Base-by-base conservation (phyloP, 2,329 filamentous ascomycete species). In the Orbilia brochopaga region DNA sequence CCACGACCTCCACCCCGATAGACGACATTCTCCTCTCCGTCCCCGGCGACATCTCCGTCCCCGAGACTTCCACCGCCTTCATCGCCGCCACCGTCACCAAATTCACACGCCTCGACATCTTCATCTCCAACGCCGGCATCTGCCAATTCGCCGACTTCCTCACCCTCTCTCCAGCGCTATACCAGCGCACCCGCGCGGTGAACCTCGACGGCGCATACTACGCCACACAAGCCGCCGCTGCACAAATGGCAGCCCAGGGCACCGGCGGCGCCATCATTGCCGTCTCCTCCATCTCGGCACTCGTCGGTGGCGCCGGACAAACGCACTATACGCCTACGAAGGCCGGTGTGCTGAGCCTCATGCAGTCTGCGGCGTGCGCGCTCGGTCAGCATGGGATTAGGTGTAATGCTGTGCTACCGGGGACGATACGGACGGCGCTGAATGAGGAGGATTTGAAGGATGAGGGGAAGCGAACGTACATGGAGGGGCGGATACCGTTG, bases 161-260 rank as follows among this genome's bases (percentile, higher is more conserved):
- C 65, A 86, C 85, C 19, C 84, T 96, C 48, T 83, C 86, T 8
- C 84, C 87, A 0, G 85, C 88, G 64, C 86, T 95, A 61, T 89
- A 92, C 77, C 81, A 85, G 73, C 82, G 83, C 61, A 95, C 91
- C 1, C 82, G 95, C 44, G 82, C 85, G 40, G 93, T 90, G 55
- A 96, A 96, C 80, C 86, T 96, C 75, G 87, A 88, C 75, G 92
- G 92, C 50, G 90, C 91, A n/a, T 96, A 95, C 81, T 92, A 92
- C 81, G 85, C 90, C 37, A 88, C 90, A 21, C 92, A 96, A 82
- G 90, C 91, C 0, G 92, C 91, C 1, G 91, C 90, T 1, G 85
- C 88, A 1, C 90, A 94, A 78, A 94, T 96, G 89, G 73, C 73
- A 30, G 87, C 88, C 0, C 80, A 80, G 35, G 75, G 78, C 30